Evolutionary conservation across 2,329 filamentous ascomycete species (phyloP).

Genomic region (Hypoxylon sp.): DNA sequence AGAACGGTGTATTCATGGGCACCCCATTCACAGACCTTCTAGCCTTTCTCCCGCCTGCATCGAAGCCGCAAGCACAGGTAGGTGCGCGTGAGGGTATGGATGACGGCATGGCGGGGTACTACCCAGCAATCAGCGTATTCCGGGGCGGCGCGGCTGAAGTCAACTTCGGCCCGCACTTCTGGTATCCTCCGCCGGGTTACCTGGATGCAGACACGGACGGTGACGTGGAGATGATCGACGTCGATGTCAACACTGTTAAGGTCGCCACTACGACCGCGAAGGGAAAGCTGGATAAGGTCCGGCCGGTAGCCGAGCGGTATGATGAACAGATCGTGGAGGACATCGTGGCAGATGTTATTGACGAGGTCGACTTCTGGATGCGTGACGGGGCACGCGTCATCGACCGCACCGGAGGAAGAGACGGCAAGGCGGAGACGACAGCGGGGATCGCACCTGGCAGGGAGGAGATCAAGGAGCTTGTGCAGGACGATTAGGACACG

Average conservation of each 20-base stretch:
- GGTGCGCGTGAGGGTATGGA: slow-evolving; percentile 89
- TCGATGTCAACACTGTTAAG: slow-evolving; percentile 42
- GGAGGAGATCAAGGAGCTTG: slow-evolving; percentile 74
- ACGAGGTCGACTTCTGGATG: slow-evolving; percentile 92
- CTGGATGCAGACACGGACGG: slow-evolving; percentile 51
- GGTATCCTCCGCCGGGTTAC: slow-evolving; percentile 79
- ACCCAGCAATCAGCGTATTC: slow-evolving; percentile 92
- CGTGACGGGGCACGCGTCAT: slow-evolving; percentile 71
- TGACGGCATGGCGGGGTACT: slow-evolving; percentile 95
- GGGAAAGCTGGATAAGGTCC: slow-evolving; percentile 55
- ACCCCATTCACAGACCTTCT: slow-evolving; percentile 89
- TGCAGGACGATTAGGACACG: slow-evolving; percentile 67
- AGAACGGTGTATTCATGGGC: slow-evolving; percentile 89
- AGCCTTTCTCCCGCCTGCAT: slow-evolving; percentile 91
- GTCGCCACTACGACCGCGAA: slow-evolving; percentile 20
- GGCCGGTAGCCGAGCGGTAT: slow-evolving; percentile 81
- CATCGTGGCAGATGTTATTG: slow-evolving; percentile 89
- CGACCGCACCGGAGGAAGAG: slow-evolving; percentile 59
- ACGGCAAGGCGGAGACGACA: slow-evolving; percentile 59
- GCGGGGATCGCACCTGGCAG: slow-evolving; percentile 59
- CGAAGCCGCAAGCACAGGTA: slow-evolving; percentile 75
- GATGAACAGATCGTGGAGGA: slow-evolving; percentile 96
- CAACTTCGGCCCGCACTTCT: slow-evolving; percentile 95
- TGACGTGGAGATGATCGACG: slow-evolving; percentile 63
- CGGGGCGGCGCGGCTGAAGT: slow-evolving; percentile 90